phyloP scores from a whole-genome alignment of 1,284 basidiomycete genomes.

The Mrakiaceae sp. region DNA sequence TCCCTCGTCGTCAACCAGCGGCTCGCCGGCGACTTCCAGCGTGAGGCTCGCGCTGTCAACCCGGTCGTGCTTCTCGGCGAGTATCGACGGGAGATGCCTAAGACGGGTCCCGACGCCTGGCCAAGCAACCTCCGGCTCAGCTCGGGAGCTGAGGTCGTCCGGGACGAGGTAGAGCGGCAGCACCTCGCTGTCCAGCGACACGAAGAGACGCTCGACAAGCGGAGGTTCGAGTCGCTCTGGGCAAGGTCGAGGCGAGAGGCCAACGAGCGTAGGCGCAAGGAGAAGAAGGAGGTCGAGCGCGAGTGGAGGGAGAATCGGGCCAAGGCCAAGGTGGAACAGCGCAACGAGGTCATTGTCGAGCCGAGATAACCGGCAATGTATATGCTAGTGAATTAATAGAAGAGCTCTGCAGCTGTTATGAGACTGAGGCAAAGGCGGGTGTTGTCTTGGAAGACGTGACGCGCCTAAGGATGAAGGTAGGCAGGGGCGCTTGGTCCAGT shows the following conservation, averaged over 20 bases:
- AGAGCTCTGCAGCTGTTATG: too few relatives aligned
- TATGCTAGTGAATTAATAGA: too few relatives aligned
- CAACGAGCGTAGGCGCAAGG: not conserved
- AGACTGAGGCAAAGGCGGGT: too few relatives aligned
- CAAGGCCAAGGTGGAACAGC: too few relatives aligned
- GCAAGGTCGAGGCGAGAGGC: not conserved
- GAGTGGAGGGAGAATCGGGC: too few relatives aligned
- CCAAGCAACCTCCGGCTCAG: not conserved
- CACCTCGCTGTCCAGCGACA: not conserved
- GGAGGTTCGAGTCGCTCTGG: not conserved
- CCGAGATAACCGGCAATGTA: too few relatives aligned
- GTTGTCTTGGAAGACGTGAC: too few relatives aligned
- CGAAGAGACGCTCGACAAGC: not conserved
- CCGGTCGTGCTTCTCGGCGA: constrained; percentile 4
- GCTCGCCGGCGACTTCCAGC: not conserved
- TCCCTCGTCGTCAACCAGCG: not conserved
- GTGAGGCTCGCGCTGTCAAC: not conserved
- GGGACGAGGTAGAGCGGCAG: not conserved
- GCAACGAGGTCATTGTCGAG: too few relatives aligned
- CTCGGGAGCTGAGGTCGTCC: not conserved
- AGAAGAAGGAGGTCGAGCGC: not conserved
- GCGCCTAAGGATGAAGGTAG: too few relatives aligned
- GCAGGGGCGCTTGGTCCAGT: too few relatives aligned
- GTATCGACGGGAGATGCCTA: too few relatives aligned
- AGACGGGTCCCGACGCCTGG: not conserved